Percentiles rank a stretch among this genome's conserved stretches.
Conservation (phyloP, 345 rosid species). For the Melaleuca quinquenervia region DNA sequence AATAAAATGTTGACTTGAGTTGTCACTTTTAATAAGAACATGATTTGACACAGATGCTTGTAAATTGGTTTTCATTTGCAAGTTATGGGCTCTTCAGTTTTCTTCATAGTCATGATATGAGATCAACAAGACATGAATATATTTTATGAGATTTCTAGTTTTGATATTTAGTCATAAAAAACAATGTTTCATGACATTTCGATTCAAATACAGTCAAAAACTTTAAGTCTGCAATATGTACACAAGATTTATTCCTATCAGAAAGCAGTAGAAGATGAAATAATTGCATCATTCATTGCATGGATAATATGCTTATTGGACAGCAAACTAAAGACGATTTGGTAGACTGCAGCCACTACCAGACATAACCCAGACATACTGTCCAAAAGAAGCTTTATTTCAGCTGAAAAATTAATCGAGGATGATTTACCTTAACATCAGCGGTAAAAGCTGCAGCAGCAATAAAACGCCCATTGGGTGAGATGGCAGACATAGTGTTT, state of each 20-base stretch:
- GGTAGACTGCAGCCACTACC: background rate
- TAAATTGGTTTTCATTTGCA: background rate
- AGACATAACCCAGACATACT: background rate
- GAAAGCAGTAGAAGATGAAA: background rate
- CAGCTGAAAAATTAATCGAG: background rate
- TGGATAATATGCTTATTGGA: background rate
- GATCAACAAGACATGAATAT: background rate
- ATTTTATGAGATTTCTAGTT: background rate
- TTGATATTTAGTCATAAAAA: background rate
- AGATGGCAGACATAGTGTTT: conserved; percentile 78
- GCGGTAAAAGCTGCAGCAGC: conserved; percentile 99
- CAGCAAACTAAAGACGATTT: background rate
- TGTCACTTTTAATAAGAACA: background rate
- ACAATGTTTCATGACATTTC: background rate
- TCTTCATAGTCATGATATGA: background rate
- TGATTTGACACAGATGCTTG: background rate
- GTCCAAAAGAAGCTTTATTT: background rate
- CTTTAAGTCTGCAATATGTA: background rate
- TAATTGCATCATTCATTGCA: background rate
- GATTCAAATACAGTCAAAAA: background rate
- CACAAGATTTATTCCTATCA: background rate
- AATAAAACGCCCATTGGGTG: conserved; percentile 95
- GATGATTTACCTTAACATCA: conserved; percentile 73
- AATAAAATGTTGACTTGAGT: background rate
- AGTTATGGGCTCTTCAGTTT: background rate